Percentiles rank a stretch among this genome's conserved stretches.
These are phyloP conservation scores for Elsinoe batatas DNA, from an alignment of 2,329 filamentous ascomycete genomes.

Conservation along the genomic window DNA sequence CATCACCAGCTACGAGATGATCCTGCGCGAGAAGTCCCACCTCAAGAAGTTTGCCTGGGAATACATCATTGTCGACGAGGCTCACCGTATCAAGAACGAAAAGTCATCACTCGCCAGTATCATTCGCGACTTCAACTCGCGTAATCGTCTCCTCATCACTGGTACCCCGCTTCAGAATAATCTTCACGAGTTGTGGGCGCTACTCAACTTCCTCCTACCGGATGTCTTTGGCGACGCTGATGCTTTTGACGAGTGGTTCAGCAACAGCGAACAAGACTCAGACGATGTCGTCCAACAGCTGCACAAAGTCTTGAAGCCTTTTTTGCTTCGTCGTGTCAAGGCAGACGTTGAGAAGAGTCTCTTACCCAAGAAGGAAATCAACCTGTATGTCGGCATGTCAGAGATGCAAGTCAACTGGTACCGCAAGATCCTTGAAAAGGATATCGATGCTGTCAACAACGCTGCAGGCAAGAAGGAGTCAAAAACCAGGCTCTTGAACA, in stretches of 20 bases:
- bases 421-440: conserved; percentile 96
- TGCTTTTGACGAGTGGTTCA: conserved; percentile 98
- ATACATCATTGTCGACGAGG: conserved; percentile 98
- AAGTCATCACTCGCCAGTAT: conserved; percentile 95
- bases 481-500: conserved; percentile 92
- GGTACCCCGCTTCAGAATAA: conserved; percentile 97
- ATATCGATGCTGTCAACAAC: conserved; percentile 97
- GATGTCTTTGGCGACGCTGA: conserved; percentile 96
- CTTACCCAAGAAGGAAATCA: conserved; percentile 93
- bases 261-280: conserved; percentile 77
- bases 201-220: conserved; percentile 94
- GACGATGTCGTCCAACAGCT: conserved; percentile 94
- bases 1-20: conserved; percentile 98
- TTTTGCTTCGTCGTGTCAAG: conserved; percentile 92
- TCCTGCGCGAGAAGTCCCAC: conserved; percentile 85
- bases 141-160: conserved; percentile 90
- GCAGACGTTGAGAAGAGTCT: conserved; percentile 96
- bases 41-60: conserved; percentile 98
- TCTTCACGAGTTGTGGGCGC: conserved; percentile 91
- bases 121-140: conserved; percentile 89
- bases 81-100: conserved; percentile 98
- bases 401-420: conserved; percentile 99
- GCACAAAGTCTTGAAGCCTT: conserved; percentile 84
- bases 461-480: conserved; percentile 94
- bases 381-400: conserved; percentile 95